phyloP scores from a whole-genome alignment of 1,284 basidiomycete species.

The Boletellus dicymbophilus region DNA sequence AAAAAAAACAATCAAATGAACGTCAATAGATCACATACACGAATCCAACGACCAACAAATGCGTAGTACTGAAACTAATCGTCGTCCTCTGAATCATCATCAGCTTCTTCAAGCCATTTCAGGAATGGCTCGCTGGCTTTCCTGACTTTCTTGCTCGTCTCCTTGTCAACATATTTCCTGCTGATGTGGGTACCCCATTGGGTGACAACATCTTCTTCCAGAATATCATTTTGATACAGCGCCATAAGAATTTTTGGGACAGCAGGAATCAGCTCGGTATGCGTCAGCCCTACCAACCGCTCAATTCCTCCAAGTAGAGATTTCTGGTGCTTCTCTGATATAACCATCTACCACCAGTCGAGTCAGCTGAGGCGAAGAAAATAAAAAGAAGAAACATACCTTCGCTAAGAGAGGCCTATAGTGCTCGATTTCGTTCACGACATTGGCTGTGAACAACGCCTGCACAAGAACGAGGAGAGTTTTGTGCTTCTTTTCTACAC shows the following conservation, averaged over 20 bases:
- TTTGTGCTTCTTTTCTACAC: slow-evolving; percentile 97
- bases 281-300: slow-evolving; percentile 71
- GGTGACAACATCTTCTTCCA: slow-evolving; percentile 90
- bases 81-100: slow-evolving; percentile 37
- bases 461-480: slow-evolving; percentile 85
- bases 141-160: slow-evolving; percentile 93
- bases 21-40: slow-evolving; percentile 16
- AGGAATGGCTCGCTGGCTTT: slow-evolving; percentile 96
- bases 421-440: slow-evolving; percentile 72
- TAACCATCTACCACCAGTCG: slow-evolving; percentile 53
- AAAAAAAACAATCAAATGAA: slow-evolving; percentile 1
- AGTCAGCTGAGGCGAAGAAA: slow-evolving; percentile 10
- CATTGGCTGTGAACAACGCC: slow-evolving; percentile 80
- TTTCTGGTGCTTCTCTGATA: slow-evolving; percentile 95
- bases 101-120: slow-evolving; percentile 70
- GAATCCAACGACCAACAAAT: too few species aligned
- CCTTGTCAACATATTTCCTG: slow-evolving; percentile 98
- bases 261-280: slow-evolving; percentile 65
- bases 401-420: slow-evolving; percentile 82
- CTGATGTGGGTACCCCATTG: slow-evolving; percentile 98
- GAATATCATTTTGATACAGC: slow-evolving; percentile 90
- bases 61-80: slow-evolving; percentile 4
- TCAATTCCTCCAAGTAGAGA: slow-evolving; percentile 90
- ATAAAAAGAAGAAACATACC: slow-evolving; percentile 45
- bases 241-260: slow-evolving; percentile 95